These are phyloP conservation scores for Stenocarpella maydis DNA, from an alignment of 2,329 filamentous ascomycete genomes.

Conservation along the genomic window DNA sequence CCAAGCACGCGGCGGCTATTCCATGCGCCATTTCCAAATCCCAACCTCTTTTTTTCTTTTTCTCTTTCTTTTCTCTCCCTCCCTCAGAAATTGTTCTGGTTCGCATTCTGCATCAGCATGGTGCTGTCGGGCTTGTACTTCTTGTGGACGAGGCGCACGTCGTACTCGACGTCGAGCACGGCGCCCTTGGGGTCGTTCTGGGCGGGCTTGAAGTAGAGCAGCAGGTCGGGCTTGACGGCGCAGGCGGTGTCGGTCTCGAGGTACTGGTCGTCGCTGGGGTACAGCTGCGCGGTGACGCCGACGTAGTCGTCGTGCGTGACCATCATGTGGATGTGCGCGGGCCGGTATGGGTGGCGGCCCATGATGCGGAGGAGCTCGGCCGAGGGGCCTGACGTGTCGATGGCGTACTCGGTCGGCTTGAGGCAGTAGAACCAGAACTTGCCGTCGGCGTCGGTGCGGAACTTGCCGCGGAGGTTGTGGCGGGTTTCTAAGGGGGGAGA, in stretches of 20 bases:
- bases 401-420: conserved; percentile 69
- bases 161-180: conserved; percentile 44
- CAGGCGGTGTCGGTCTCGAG: conserved; percentile 51
- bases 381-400: conserved; percentile 60
- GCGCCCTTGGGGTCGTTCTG: conserved; percentile 46
- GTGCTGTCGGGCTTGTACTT: conserved; percentile 39
- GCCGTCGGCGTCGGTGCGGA: conserved; percentile 67
- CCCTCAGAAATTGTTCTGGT: conserved; percentile 29
- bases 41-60: not conserved
- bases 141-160: conserved; percentile 40
- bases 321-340: conserved; percentile 42
- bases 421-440: conserved; percentile 70
- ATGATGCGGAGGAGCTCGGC: conserved; percentile 38
- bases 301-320: conserved; percentile 62
- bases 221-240: conserved; percentile 48
- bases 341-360: conserved; percentile 39
- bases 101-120: conserved; percentile 32
- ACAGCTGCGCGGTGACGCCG: conserved; percentile 73
- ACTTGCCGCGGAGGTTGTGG: conserved; percentile 68
- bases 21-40: too few relatives aligned
- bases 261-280: conserved; percentile 66
- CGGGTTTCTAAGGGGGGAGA: not conserved
- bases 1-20: not conserved
- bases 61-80: not conserved
- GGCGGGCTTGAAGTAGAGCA: conserved; percentile 54